These are phyloP conservation scores for Botrytis fabae DNA, from an alignment of 2,329 filamentous ascomycete genomes.

Conservation along the genomic window DNA sequence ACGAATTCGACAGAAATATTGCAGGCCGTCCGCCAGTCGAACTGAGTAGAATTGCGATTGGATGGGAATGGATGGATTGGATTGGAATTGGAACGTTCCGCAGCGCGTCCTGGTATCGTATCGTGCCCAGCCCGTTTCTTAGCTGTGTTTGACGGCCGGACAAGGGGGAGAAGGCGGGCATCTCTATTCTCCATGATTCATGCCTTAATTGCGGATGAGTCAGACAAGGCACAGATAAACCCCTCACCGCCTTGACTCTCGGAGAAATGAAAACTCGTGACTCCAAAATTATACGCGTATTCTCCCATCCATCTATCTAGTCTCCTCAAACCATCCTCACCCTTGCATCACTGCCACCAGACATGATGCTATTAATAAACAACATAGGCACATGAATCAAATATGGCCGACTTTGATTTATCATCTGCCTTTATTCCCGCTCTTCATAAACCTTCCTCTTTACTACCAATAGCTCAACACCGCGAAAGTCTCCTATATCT, in stretches of 20 bases:
- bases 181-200: not conserved
- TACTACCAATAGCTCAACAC: conserved; percentile 86
- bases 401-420: conserved; percentile 53
- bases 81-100: not conserved
- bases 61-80: not conserved
- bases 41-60: not conserved
- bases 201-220: not conserved
- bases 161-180: not conserved
- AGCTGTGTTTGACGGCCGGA: not conserved
- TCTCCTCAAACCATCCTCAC: not conserved
- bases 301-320: not conserved
- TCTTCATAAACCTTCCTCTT: conserved; percentile 78
- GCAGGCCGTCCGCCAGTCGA: not conserved
- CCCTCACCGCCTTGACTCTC: not conserved
- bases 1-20: not conserved
- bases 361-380: not conserved
- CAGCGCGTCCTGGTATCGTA: not conserved
- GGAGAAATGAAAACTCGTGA: not conserved
- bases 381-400: conserved; percentile 20
- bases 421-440: conserved; percentile 69
- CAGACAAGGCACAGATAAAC: not conserved
- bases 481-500: conserved; percentile 78
- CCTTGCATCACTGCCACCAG: conserved; percentile 8
- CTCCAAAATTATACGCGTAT: not conserved
- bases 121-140: conserved; percentile 2